These are phyloP conservation scores for Rhinocladiella similis DNA, from an alignment of 2,329 filamentous ascomycete species.

Conservation along the genomic window DNA sequence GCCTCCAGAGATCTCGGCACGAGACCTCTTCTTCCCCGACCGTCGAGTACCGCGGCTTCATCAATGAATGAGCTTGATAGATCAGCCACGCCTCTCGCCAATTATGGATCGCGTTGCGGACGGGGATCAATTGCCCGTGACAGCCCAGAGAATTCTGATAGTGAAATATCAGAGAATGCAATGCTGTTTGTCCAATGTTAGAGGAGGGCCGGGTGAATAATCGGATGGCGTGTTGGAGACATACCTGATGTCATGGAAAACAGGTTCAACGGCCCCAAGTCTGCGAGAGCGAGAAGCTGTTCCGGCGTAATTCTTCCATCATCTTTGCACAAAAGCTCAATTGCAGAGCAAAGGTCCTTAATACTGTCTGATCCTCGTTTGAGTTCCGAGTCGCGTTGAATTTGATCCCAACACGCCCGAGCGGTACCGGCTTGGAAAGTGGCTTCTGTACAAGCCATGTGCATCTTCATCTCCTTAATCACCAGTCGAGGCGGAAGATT, in stretches of 20 bases:
- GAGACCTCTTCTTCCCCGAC: conserved; percentile 16
- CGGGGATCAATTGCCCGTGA: conserved; percentile 31
- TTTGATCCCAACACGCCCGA: conserved; percentile 30
- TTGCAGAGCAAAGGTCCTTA: not conserved
- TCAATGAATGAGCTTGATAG: conserved; percentile 1
- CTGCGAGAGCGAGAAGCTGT: not conserved
- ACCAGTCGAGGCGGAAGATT: conserved; percentile 42
- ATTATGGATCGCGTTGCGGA: conserved; percentile 31
- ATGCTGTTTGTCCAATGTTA: not conserved
- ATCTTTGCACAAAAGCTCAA: not conserved
- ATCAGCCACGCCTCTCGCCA: conserved; percentile 30
- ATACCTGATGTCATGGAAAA: conserved; percentile 30
- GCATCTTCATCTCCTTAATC: conserved; percentile 42
- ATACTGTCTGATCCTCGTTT: not conserved
- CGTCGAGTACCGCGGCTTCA: conserved; percentile 3
- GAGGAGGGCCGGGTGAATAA: too few species aligned
- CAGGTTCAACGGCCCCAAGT: conserved; percentile 30
- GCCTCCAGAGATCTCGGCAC: conserved; percentile 35
- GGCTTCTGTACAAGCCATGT: conserved; percentile 37
- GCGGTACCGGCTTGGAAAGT: conserved; percentile 39
- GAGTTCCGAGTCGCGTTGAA: not conserved
- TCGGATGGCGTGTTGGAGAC: not conserved
- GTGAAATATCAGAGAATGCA: conserved; percentile 38
- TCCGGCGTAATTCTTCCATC: not conserved
- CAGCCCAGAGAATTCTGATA: conserved; percentile 37